Percentiles rank a stretch among this genome's conserved stretches.
Evolutionary conservation across 2,329 filamentous ascomycete genomes (phyloP).

Genomic region (Immersiporthe knoxdaviesiana): DNA sequence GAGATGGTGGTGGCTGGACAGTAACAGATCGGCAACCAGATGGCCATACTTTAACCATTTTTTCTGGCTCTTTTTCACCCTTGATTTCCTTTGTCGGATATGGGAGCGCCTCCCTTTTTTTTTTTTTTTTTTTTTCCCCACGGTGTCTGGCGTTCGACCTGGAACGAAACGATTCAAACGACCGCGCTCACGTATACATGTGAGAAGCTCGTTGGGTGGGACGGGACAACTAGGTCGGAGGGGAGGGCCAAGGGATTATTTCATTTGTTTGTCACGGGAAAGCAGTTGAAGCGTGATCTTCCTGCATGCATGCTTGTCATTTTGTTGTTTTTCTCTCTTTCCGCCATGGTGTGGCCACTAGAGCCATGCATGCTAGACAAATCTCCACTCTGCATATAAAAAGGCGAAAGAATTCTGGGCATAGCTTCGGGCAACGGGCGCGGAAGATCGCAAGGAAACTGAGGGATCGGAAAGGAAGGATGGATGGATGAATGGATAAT

Average conservation of each 20-base stretch:
- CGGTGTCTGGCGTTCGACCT: slow-evolving; percentile 22
- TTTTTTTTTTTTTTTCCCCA: slow-evolving; percentile 8
- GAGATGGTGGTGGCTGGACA: neutral
- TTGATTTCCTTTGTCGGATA: slow-evolving; percentile 19
- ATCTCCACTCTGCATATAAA: slow-evolving; percentile 54
- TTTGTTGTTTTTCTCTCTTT: neutral
- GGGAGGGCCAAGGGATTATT: slow-evolving; percentile 1
- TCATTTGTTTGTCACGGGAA: slow-evolving; percentile 31
- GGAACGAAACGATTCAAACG: slow-evolving; percentile 14
- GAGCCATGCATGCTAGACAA: slow-evolving; percentile 45
- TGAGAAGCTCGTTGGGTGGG: slow-evolving; percentile 21
- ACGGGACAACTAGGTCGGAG: slow-evolving; percentile 5
- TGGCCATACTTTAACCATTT: neutral
- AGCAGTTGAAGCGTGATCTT: slow-evolving; percentile 27
- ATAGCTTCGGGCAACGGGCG: slow-evolving; percentile 18
- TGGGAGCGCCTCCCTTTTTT: slow-evolving; percentile 26
- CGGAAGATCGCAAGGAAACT: slow-evolving; percentile 1
- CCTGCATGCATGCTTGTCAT: slow-evolving; percentile 17
- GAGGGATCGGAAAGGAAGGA: neutral
- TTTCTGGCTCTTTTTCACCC: slow-evolving; percentile 8
- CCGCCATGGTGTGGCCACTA: slow-evolving; percentile 23
- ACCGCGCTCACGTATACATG: slow-evolving; percentile 22
- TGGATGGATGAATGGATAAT: neutral
- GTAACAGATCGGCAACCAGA: neutral
- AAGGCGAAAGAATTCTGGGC: slow-evolving; percentile 33